Evolutionary conservation across 1,284 basidiomycete genomes (phyloP).

Genomic region (Cystobasidiaceae sp.): DNA sequence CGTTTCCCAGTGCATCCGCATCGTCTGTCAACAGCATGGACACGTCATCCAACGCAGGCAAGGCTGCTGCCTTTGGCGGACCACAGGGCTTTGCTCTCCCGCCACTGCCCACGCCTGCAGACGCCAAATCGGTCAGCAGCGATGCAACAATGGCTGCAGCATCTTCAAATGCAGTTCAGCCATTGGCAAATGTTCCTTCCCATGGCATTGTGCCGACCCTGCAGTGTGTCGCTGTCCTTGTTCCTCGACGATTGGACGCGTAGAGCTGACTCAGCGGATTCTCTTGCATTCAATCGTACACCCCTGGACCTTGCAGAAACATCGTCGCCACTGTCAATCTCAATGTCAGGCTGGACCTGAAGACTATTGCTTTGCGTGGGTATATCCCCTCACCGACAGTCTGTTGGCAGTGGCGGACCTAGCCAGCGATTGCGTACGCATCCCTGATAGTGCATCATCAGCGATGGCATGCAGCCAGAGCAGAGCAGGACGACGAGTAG

Average conservation of each 20-base stretch:
- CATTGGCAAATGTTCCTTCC: constrained; percentile 10
- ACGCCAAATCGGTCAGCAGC: constrained; percentile 30
- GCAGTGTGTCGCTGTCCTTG: too few relatives aligned
- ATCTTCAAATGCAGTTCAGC: constrained; percentile 7
- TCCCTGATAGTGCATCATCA: too few relatives aligned
- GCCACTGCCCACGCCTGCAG: constrained; percentile 23
- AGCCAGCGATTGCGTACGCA: too few relatives aligned
- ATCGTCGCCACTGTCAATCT: constrained; percentile 99
- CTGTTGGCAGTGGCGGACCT: too few relatives aligned
- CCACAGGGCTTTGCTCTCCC: constrained; percentile 23
- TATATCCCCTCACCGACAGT: too few relatives aligned
- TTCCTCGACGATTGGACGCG: too few relatives aligned
- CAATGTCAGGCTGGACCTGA: constrained; percentile 91
- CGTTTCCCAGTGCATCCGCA: constrained; percentile 15
- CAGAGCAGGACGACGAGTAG: too few relatives aligned
- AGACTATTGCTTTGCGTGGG: constrained; percentile 90
- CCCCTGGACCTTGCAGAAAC: constrained; percentile 57
- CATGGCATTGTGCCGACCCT: constrained; percentile 48
- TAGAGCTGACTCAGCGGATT: too few relatives aligned
- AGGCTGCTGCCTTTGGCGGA: too few relatives aligned
- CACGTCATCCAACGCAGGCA: too few relatives aligned
- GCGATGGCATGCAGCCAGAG: too few relatives aligned
- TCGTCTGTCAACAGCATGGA: neutral
- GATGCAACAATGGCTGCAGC: constrained; percentile 35
- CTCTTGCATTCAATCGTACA: too few relatives aligned